A percentile compares a stretch with the other conserved stretches of the same genome.
These are phyloP conservation scores for Zygosaccharomyces sapae DNA, from an alignment of 1,139 yeast genomes.

Conservation along the genomic window DNA sequence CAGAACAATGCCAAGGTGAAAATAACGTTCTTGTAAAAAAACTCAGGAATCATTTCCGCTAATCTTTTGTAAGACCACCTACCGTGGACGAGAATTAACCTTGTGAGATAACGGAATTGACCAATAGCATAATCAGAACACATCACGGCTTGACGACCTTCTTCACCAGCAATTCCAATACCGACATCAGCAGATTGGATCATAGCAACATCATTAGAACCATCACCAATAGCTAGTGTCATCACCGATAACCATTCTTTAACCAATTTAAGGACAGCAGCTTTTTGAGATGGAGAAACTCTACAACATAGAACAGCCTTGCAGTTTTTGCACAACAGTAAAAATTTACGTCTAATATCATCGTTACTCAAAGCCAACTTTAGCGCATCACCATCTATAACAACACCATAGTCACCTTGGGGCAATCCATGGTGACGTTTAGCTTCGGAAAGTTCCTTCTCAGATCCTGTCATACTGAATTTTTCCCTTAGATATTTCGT, in stretches of 20 bases:
- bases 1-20: constrained; percentile 86
- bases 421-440: constrained; percentile 75
- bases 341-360: constrained; percentile 60
- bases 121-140: constrained; percentile 96
- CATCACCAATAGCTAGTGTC: constrained; percentile 96
- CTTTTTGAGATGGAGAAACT: constrained; percentile 96
- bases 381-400: constrained; percentile 91
- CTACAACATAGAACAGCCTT: constrained; percentile 92
- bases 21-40: constrained; percentile 87
- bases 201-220: constrained; percentile 98
- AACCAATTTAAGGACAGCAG: constrained; percentile 89
- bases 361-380: constrained; percentile 61
- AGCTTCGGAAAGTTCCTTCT: constrained; percentile 56
- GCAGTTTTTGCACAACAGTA: constrained; percentile 87
- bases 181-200: constrained; percentile 98
- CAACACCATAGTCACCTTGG: constrained; percentile 68
- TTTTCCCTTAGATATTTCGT: constrained; percentile 56
- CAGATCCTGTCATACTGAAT: constrained; percentile 62
- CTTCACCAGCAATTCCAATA: constrained; percentile 97
- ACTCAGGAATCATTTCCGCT: constrained; percentile 90
- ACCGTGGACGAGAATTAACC: constrained; percentile 84
- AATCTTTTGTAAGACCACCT: constrained; percentile 92
- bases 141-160: constrained; percentile 98
- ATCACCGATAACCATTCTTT: constrained; percentile 74
- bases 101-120: constrained; percentile 79